A percentile compares a stretch with the other conserved stretches of the same genome.
phyloP scores from a whole-genome alignment of 1,139 yeast genomes.

The Saccharomyces hybrid region DNA sequence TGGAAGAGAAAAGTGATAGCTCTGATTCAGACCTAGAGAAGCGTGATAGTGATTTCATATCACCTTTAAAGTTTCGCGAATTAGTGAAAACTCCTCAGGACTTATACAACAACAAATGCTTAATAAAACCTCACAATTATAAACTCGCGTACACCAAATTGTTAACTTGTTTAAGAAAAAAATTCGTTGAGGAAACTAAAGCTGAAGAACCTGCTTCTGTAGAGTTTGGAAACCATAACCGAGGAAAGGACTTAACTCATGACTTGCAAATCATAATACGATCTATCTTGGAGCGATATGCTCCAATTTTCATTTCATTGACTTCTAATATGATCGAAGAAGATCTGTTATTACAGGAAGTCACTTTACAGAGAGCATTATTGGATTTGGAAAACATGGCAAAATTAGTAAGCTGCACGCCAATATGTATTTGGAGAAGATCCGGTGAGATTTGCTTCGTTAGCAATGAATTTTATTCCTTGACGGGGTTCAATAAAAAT shows the following conservation, averaged over 20 bases:
- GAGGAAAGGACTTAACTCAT: conserved; percentile 11
- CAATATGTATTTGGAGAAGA: conserved; percentile 70
- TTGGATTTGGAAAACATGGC: conserved; percentile 52
- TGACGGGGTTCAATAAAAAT: conserved; percentile 43
- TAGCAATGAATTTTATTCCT: conserved; percentile 56
- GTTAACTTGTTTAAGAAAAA: conserved; percentile 45
- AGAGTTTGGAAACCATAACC: background rate
- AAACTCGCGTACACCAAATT: conserved; percentile 61
- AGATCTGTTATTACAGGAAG: conserved; percentile 58
- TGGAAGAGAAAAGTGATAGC: background rate
- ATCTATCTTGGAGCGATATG: conserved; percentile 53
- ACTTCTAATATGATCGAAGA: conserved; percentile 60
- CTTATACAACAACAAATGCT: conserved; percentile 45
- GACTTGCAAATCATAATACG: conserved; percentile 52
- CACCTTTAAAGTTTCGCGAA: conserved; percentile 54
- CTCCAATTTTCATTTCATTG: conserved; percentile 68
- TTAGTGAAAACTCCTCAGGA: conserved; percentile 58
- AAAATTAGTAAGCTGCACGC: conserved; percentile 47
- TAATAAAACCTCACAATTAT: conserved; percentile 51
- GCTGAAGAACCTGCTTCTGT: background rate
- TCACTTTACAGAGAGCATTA: conserved; percentile 60
- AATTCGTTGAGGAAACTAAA: conserved; percentile 33
- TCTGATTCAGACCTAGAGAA: conserved; percentile 3
- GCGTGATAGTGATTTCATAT: conserved; percentile 30
- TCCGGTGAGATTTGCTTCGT: conserved; percentile 71